These are phyloP conservation scores for Parmelia sp. DNA, from an alignment of 495 filamentous ascomycete genomes.

Conservation along the genomic window DNA sequence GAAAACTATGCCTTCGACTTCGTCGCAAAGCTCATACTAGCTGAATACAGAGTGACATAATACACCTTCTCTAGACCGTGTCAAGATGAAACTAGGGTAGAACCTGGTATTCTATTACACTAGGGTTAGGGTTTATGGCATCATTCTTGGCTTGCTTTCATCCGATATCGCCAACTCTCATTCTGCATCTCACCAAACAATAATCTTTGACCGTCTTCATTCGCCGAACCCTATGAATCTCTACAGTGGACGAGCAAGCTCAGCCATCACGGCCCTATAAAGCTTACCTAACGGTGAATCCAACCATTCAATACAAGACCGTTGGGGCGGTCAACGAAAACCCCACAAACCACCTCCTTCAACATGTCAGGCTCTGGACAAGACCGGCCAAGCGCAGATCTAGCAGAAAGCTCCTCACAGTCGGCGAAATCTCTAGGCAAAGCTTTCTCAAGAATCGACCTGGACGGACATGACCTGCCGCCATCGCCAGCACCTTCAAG, in stretches of 20 bases:
- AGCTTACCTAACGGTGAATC: background rate
- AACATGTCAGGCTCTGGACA: constrained; percentile 9
- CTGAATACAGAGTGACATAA: no score
- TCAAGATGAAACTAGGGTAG: no score
- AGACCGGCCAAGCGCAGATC: background rate
- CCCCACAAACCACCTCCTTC: background rate
- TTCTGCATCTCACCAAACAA: background rate
- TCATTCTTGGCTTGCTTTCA: background rate
- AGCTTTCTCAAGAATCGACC: constrained; percentile 65
- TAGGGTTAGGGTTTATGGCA: no score
- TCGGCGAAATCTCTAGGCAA: constrained; percentile 47
- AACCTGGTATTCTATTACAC: no score
- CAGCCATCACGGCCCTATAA: background rate
- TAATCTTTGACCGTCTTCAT: background rate
- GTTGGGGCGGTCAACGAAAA: background rate
- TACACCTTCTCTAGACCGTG: no score
- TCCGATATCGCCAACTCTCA: background rate
- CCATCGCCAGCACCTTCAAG: constrained; percentile 93
- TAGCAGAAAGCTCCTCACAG: background rate
- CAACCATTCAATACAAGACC: no score
- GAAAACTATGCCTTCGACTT: no score
- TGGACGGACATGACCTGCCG: constrained; percentile 84
- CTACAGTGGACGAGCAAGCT: background rate
- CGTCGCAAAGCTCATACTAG: no score
- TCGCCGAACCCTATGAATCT: background rate